Evolutionary conservation across 495 filamentous ascomycete species (phyloP), one percentile per base, ranked within the genome.

Genomic region (Penicillium steckii): DNA sequence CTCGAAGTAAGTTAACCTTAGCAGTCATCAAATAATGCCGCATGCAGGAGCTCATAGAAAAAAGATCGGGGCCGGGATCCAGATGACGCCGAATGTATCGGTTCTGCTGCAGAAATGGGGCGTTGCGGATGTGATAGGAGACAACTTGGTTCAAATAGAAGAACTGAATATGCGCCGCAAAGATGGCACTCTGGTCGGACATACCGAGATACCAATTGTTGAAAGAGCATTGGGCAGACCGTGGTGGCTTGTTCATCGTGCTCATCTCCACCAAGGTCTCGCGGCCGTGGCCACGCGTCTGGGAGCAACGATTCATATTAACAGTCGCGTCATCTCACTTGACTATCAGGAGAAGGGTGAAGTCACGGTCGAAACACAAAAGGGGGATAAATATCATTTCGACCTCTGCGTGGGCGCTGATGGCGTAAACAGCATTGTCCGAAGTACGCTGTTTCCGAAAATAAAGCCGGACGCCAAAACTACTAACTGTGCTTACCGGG

Each of bases 1-100:
- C 41, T 40, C 18, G 53, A 56, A 42, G 53, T 50, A 50, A 45
- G 53, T 40, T 7, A 7, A 32, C 29, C 29, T 32, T 32, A 32
- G 10, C 29, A 32, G 29, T 32, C 29, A 32, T 9, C 29, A 32
- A 32, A 32, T 32, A 32, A n/a, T 32, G 29, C 10, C 29, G 29
- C 29, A 32, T 32, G 29, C 29, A 32, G 29, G 29, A 32, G 29
- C 29, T 27, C 12, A 21, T 21, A 37, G 12, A 30, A 8, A n/a
- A 35, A 41, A 76, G 74, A 68, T 80, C 24, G 82, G 82, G 3
- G 82, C 81, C 4, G 82, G 82, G 13, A 83, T 85, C 51, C 82
- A 85, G 48, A 74, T 84, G 38, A 74, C 80, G 6, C 76, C 82
- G 2, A 85, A 85, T 48, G 70, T 72, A 6, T 65, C 73, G 3